Evolutionary conservation across 179 eudicot species (phyloP), one percentile per base, ranked within the genome.

Genomic region (Beta lomatogona): DNA sequence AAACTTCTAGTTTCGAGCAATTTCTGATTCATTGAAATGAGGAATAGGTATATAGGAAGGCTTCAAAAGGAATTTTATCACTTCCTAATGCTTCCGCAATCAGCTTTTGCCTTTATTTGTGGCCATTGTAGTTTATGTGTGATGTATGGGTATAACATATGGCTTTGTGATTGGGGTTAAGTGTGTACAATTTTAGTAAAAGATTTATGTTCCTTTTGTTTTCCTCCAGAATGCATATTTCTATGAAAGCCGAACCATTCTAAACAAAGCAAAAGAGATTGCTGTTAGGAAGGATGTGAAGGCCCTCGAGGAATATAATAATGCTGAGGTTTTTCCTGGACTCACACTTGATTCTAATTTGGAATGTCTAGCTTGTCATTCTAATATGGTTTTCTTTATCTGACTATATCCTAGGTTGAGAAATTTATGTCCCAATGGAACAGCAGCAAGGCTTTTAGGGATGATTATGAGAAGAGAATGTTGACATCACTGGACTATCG

Each of bases 341-440:
- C 54, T 54, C 68, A 4, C 45, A 61, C 4, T 53, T 58, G 15
- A 12, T 28, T 63, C 41, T 75, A 25, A 25, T 48, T 1, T 76
- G 5, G 41, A 13, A 6, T 76, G 11, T 69, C 19, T 25, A 19
- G 31, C 12, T 31, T 45, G 25, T 59, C 57, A 28, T 22, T 74
- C 15, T 73, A 31, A 60, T 79, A 18, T 75, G 53, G 63, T 72
- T 18, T 63, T 36, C 28, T 45, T 69, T 5, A 70, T 66, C 28
- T 71, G 41, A 59, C 44, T 36, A 76, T 77, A 53, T 41, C n/a
- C 58, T 80, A 95, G 99, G 89, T 87, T 78, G 93, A 91, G 82
- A 90, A 91, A 45, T 96, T 94, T 77, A 87, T 94, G 89, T 84
- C 92, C 73, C 85, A 78, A 6, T 94, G 99, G 99, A 90, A 83